Evolutionary conservation across 495 filamentous ascomycete species (phyloP).

Genomic region (Astrocystis sublimbata): DNA sequence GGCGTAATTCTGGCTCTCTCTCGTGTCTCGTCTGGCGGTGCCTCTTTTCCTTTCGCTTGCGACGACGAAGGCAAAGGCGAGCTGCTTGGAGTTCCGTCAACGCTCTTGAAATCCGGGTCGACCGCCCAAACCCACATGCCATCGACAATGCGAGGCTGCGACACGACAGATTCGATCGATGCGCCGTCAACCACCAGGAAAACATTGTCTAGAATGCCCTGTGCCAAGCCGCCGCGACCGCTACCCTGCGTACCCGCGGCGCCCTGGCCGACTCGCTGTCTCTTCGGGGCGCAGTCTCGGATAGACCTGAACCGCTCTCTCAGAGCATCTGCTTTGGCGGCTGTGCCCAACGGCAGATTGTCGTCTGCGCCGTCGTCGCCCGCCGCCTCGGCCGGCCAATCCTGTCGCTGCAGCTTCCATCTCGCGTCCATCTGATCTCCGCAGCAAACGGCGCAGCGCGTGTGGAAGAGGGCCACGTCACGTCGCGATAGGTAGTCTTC

Average conservation of each 20-base stretch:
- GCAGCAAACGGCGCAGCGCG: neutral
- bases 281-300: neutral
- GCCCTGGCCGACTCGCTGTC: neutral
- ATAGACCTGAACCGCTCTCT: neutral
- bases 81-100: too few relatives aligned
- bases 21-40: neutral
- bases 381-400: neutral
- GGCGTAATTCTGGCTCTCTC: neutral
- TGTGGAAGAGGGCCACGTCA: neutral
- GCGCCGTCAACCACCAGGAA: neutral
- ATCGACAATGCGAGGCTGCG: neutral
- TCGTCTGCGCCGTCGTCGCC: too few relatives aligned
- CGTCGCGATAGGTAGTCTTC: neutral
- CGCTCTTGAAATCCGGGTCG: neutral
- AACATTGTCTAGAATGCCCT: neutral
- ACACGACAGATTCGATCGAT: neutral
- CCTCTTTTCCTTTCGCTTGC: neutral
- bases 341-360: neutral
- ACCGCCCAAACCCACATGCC: neutral
- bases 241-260: neutral
- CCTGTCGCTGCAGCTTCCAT: neutral
- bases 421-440: neutral
- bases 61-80: too few relatives aligned
- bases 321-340: neutral
- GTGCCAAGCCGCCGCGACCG: neutral